Percentiles rank a stretch among this genome's conserved stretches.
Conservation (phyloP, 2,329 filamentous ascomycete species). For the Aspergillus japonicus region DNA sequence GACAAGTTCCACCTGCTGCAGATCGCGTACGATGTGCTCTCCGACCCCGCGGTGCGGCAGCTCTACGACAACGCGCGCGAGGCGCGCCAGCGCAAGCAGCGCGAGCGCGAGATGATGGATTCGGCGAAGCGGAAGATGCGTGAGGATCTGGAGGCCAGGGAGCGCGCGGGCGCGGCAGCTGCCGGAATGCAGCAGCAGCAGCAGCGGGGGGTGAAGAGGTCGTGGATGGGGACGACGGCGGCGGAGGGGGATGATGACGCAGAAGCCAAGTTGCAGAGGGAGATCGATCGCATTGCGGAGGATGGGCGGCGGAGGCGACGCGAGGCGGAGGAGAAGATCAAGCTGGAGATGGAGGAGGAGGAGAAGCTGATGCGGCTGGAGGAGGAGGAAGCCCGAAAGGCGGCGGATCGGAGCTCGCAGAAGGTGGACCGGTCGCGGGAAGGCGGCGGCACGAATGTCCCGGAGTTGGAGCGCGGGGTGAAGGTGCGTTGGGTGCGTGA, state of each 20-base stretch:
- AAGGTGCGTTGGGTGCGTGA: conserved; percentile 57
- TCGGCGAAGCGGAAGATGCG: conserved; percentile 72
- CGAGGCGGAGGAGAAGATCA: conserved; percentile 49
- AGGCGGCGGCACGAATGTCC: conserved; percentile 43
- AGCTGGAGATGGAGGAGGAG: conserved; percentile 46
- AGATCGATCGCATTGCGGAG: conserved; percentile 54
- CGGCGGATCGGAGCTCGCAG: conserved; percentile 30
- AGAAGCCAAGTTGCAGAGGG: conserved; percentile 51
- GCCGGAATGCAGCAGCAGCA: conserved; percentile 26
- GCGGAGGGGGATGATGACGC: conserved; percentile 41
- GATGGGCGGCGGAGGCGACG: conserved; percentile 52
- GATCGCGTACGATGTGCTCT: conserved; percentile 81
- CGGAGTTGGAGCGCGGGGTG: conserved; percentile 58
- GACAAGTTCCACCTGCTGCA: conserved; percentile 83
- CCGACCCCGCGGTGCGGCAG: conserved; percentile 66
- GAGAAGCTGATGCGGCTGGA: conserved; percentile 39
- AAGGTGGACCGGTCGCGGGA: conserved; percentile 37
- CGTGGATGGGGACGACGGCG: conserved; percentile 43
- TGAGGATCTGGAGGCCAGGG: conserved; percentile 79
- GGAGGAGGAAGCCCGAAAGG: conserved; percentile 46
- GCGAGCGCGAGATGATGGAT: conserved; percentile 71
- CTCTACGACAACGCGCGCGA: conserved; percentile 76
- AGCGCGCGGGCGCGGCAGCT: conserved; percentile 50
- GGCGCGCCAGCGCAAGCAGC: conserved; percentile 66
- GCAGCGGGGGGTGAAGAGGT: conserved; percentile 57